These are phyloP conservation scores for Plasmodium knowlesi DNA, from an alignment of 169 alveolate genomes.

Conservation along the genomic window DNA sequence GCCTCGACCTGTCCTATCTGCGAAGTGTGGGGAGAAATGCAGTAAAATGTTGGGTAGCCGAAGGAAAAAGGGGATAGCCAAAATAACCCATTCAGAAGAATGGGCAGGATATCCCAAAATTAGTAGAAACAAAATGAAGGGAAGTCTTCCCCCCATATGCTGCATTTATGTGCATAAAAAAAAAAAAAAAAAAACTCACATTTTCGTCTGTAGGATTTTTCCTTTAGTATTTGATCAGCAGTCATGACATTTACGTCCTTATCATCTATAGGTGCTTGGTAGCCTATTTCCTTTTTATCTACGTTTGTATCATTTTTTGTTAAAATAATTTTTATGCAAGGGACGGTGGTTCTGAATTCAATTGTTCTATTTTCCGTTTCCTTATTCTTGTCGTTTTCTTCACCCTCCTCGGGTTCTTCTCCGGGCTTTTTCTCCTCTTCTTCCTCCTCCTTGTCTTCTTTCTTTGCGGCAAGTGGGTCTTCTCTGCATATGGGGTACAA, in stretches of 20 bases:
- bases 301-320: conserved; percentile 45
- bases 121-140: not conserved
- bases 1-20: conserved; percentile 69
- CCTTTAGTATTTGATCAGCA: conserved; percentile 60
- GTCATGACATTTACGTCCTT: conserved; percentile 68
- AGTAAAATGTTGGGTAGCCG: not conserved
- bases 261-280: conserved; percentile 59
- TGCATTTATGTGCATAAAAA: not conserved
- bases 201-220: conserved; percentile 60
- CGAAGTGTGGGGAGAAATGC: not conserved
- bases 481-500: conserved; percentile 14
- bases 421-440: conserved; percentile 21
- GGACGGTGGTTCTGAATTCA: conserved; percentile 68
- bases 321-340: conserved; percentile 68
- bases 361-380: conserved; percentile 34
- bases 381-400: conserved; percentile 32
- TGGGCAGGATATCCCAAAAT: not conserved
- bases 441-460: not conserved
- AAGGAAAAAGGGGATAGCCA: not conserved
- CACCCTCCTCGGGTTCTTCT: conserved; percentile 32
- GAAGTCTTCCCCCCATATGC: not conserved
- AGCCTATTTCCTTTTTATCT: conserved; percentile 61
- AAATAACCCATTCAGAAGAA: not conserved
- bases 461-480: conserved; percentile 25
- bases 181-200: conserved; percentile 20